These are phyloP conservation scores for Lachancea sp. DNA, from an alignment of 805 yeast species.

Conservation along the genomic window DNA sequence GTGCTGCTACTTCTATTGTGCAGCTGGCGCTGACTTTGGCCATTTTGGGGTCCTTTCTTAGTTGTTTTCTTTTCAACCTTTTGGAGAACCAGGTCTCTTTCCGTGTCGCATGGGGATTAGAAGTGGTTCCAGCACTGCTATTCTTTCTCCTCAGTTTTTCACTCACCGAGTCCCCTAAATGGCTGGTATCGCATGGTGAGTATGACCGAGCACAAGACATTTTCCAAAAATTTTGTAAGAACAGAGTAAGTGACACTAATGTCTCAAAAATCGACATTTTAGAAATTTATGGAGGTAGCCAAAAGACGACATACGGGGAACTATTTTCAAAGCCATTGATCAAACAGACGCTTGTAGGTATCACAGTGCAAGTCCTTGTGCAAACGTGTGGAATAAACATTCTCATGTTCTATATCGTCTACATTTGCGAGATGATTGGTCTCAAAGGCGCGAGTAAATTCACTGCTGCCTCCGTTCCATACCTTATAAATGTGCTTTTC, in stretches of 20 bases:
- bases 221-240: slow-evolving; percentile 5
- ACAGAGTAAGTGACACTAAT: neutral
- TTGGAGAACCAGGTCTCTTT: slow-evolving; percentile 44
- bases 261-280: slow-evolving; percentile 18
- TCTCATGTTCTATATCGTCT: slow-evolving; percentile 40
- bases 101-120: slow-evolving; percentile 59
- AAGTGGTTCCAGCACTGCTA: slow-evolving; percentile 46
- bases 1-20: slow-evolving; percentile 47
- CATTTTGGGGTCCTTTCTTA: slow-evolving; percentile 48
- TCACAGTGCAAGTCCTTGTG: slow-evolving; percentile 36
- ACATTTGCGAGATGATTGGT: slow-evolving; percentile 45
- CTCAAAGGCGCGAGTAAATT: slow-evolving; percentile 32
- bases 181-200: slow-evolving; percentile 37
- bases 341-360: slow-evolving; percentile 35
- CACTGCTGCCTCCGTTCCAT: slow-evolving; percentile 36
- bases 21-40: slow-evolving; percentile 56
- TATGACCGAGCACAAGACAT: slow-evolving; percentile 37
- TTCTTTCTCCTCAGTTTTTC: slow-evolving; percentile 35
- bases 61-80: slow-evolving; percentile 41
- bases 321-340: slow-evolving; percentile 32
- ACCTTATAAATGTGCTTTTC: slow-evolving; percentile 37
- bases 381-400: slow-evolving; percentile 42
- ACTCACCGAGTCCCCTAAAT: slow-evolving; percentile 56
- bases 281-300: slow-evolving; percentile 23
- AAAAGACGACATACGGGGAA: slow-evolving; percentile 13